Conservation (phyloP, 2,329 filamentous ascomycete genomes). For the Claviceps capensis region DNA sequence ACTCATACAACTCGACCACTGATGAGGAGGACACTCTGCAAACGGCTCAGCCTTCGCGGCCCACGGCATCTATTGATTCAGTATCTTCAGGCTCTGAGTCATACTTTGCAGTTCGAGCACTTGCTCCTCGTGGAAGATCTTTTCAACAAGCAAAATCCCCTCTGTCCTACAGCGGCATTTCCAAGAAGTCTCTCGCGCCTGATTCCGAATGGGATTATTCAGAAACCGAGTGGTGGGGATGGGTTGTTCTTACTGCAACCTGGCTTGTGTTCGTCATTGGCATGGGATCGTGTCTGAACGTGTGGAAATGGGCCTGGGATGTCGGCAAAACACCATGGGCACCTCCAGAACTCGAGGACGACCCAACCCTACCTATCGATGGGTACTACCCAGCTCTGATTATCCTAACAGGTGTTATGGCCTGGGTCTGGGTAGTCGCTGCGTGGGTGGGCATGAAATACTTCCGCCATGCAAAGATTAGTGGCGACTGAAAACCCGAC, state of each 20-base stretch:
- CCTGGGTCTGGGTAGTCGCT: conserved; percentile 95
- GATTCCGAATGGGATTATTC: conserved; percentile 71
- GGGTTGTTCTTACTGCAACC: conserved; percentile 78
- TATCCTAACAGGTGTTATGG: conserved; percentile 88
- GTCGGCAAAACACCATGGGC: conserved; percentile 93
- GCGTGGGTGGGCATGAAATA: conserved; percentile 99
- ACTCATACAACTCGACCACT: conserved; percentile 48
- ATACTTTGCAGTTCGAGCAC: conserved; percentile 37
- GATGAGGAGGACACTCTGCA: conserved; percentile 71
- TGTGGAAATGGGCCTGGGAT: conserved; percentile 99
- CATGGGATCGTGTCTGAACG: conserved; percentile 87
- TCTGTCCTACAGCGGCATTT: conserved; percentile 39
- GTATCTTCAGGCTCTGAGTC: conserved; percentile 48
- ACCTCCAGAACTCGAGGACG: conserved; percentile 87
- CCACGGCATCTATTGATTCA: conserved; percentile 26
- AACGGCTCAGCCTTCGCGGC: conserved; percentile 38
- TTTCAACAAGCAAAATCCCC: conserved; percentile 45
- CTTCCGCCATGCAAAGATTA: conserved; percentile 91
- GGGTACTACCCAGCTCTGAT: conserved; percentile 95
- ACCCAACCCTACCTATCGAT: conserved; percentile 85
- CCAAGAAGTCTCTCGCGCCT: conserved; percentile 32
- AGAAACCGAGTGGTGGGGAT: conserved; percentile 97
- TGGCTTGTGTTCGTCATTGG: conserved; percentile 95
- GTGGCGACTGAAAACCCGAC: conserved; percentile 33
- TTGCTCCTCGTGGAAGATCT: conserved; percentile 32